Conservation (phyloP, 495 filamentous ascomycete species). For the Rostrohypoxylon terebratum region DNA sequence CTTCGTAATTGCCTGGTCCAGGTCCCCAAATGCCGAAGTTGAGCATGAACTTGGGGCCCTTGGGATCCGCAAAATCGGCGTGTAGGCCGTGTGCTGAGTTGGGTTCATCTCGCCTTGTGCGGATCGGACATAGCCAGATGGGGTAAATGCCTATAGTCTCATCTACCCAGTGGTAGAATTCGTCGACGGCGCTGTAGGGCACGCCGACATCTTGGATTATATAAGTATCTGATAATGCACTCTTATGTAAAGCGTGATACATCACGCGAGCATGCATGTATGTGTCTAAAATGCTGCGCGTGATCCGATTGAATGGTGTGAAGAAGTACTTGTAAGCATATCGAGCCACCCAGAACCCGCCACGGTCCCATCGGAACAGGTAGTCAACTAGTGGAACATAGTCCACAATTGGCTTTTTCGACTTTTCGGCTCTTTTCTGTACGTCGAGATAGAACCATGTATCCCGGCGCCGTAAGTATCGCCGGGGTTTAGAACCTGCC, state of each 20-base stretch:
- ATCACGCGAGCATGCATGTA: slow-evolving; percentile 70
- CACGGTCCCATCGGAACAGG: slow-evolving; percentile 72
- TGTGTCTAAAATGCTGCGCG: slow-evolving; percentile 61
- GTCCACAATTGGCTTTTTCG: slow-evolving; percentile 32
- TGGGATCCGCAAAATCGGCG: slow-evolving; percentile 51
- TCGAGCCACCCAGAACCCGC: slow-evolving; percentile 68
- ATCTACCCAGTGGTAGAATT: slow-evolving; percentile 57
- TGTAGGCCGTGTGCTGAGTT: slow-evolving; percentile 53
- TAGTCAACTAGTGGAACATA: slow-evolving; percentile 65
- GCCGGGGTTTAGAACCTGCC: slow-evolving; percentile 44
- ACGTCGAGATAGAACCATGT: slow-evolving; percentile 68
- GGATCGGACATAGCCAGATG: slow-evolving; percentile 68
- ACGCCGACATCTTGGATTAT: slow-evolving; percentile 68
- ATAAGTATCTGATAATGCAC: slow-evolving; percentile 58
- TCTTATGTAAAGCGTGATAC: slow-evolving; percentile 66
- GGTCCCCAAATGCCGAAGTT: slow-evolving; percentile 65
- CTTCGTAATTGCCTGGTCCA: slow-evolving; percentile 43
- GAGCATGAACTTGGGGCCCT: slow-evolving; percentile 49
- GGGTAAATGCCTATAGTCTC: slow-evolving; percentile 60
- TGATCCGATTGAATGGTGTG: slow-evolving; percentile 65
- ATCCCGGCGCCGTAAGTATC: slow-evolving; percentile 58
- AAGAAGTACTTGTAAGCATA: slow-evolving; percentile 65
- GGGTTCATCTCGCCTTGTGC: slow-evolving; percentile 51
- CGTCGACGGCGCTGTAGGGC: slow-evolving; percentile 53
- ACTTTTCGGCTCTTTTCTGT: slow-evolving; percentile 32